Evolutionary conservation across 2,329 filamentous ascomycete species (phyloP).

Genomic region (Cladobotryum mycophilum): DNA sequence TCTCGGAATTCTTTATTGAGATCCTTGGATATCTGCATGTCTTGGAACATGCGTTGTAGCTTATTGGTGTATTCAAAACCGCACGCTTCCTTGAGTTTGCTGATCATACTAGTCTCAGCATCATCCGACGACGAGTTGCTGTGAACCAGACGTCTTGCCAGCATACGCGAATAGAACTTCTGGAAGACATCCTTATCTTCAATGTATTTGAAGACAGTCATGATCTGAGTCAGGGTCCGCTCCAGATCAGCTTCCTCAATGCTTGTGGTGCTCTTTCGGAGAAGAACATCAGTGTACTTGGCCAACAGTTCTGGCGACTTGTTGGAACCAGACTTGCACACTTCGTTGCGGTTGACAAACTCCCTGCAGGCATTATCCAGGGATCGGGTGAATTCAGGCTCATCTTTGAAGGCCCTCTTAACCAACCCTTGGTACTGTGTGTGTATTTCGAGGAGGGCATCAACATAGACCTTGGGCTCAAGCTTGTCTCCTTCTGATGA

Average conservation of each 20-base stretch:
- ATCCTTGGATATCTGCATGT: conserved; percentile 98
- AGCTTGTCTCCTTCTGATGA: conserved; percentile 79
- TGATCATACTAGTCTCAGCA: conserved; percentile 98
- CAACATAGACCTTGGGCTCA: conserved; percentile 94
- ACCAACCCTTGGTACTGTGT: conserved; percentile 88
- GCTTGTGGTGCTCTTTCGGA: conserved; percentile 89
- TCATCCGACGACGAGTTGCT: conserved; percentile 94
- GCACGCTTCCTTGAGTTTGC: conserved; percentile 96
- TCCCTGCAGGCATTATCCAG: conserved; percentile 96
- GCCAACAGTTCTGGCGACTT: conserved; percentile 92
- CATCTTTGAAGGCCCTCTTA: conserved; percentile 85
- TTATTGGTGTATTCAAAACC: conserved; percentile 99
- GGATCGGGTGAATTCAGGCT: conserved; percentile 93
- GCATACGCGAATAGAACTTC: conserved; percentile 96
- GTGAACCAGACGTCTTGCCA: conserved; percentile 90
- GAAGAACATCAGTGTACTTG: conserved; percentile 87
- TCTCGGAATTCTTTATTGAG: conserved; percentile 85
- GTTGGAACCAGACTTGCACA: conserved; percentile 89
- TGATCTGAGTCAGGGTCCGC: conserved; percentile 81
- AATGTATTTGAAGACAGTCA: conserved; percentile 99
- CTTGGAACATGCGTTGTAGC: conserved; percentile 98
- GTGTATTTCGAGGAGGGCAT: conserved; percentile 89
- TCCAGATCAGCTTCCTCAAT: conserved; percentile 93
- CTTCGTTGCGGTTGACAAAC: conserved; percentile 95
- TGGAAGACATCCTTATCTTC: conserved; percentile 99